phyloP scores from a whole-genome alignment of 83 land plant genomes.

The Thuja plicata region DNA sequence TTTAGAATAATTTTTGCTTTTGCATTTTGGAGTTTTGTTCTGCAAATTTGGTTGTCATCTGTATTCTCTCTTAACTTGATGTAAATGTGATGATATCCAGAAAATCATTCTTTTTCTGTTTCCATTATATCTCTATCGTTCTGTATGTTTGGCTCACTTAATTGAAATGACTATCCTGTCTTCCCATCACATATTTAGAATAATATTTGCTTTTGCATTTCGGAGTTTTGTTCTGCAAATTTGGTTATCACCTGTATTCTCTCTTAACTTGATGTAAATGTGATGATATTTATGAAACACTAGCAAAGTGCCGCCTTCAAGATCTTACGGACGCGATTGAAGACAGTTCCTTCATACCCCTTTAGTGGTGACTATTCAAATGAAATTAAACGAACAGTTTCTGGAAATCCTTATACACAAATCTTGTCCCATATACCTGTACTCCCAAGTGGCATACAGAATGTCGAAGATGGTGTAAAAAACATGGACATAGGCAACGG shows the following conservation, averaged over 20 bases:
- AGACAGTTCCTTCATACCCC: conserved; percentile 78
- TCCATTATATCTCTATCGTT: background rate
- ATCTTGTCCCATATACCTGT: conserved; percentile 30
- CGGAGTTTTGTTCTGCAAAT: background rate
- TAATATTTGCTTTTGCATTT: background rate
- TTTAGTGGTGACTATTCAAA: conserved; percentile 30
- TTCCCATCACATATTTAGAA: background rate
- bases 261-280: background rate
- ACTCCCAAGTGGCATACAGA: conserved; percentile 29
- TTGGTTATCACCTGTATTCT: background rate
- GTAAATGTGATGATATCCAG: too few relatives aligned
- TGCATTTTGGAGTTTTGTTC: background rate
- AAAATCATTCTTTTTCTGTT: too few relatives aligned
- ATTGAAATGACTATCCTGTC: background rate
- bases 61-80: too few relatives aligned
- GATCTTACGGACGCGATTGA: conserved; percentile 84
- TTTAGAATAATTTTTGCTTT: background rate
- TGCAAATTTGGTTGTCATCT: too few relatives aligned
- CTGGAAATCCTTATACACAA: conserved; percentile 55
- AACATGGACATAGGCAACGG: conserved; percentile 35
- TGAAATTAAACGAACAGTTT: conserved; percentile 38
- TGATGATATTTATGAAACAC: background rate
- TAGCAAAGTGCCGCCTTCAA: conserved; percentile 99
- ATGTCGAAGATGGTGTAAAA: conserved; percentile 61
- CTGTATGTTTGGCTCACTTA: background rate